Evolutionary conservation across 345 rosid species (phyloP), one percentile per base, ranked within the genome.

Genomic region (Schrenkiella parvula): DNA sequence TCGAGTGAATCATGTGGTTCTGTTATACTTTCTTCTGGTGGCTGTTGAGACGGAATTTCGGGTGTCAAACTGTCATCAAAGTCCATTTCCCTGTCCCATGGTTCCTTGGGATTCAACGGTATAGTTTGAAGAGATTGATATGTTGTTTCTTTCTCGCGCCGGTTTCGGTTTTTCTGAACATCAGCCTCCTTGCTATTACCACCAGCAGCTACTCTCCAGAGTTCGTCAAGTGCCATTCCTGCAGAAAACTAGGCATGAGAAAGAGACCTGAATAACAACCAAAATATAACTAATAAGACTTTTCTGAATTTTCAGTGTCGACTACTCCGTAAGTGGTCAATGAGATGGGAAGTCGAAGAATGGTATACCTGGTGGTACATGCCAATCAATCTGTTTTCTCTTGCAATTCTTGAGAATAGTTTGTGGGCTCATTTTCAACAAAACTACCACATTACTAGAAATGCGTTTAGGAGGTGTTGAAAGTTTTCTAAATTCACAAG

Each of bases 31-130:
- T 74, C 82, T 64, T 79, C 82, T 25, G 93, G 97, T 58, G 80
- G 84, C 87, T 95, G 99, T 79, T 90, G 90, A 38, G 83, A 76
- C 4, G 95, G 96, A 35, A 95, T 88, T 72, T 84, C 88, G 8
- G 87, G 92, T 54, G 99, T 95, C 83, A 92, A 72, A 48, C 92
- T 68, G 81, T 95, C 99, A 69, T 92, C 98, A 75, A 78, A 84
- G 76, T 95, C 97, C 91, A 95, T 90, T 75, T 95, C 98, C 17
- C 80, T 60, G 80, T 92, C 99, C 98, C 99, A 95, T 4, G 99
- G 99, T 67, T 87, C 98, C 84, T 86, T 95, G 31, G 99, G 96
- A 54, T 92, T 88, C 31, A 68, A 78, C 11, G 98, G 97, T 76
- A 95, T 87, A 74, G 82, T 87, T 70, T 78, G 84, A 31, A 68